Conservation (phyloP, 2,329 filamentous ascomycete species). For the Orbilia blumenaviensis region DNA sequence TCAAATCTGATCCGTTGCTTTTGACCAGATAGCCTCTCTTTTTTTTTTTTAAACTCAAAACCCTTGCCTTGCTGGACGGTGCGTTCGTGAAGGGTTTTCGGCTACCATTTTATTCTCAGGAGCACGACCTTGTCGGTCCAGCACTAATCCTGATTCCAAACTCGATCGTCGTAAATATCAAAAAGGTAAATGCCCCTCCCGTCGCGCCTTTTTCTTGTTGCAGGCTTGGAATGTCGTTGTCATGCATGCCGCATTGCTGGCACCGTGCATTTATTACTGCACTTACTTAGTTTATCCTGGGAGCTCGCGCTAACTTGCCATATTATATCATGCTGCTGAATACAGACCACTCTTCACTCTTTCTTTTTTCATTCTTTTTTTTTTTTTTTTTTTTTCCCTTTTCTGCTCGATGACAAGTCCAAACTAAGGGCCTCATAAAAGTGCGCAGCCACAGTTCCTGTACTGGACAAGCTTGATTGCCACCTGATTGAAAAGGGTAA, state of each 20-base stretch:
- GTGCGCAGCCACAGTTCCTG: conserved; percentile 24
- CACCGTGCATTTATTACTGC: conserved; percentile 35
- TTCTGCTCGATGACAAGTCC: neutral
- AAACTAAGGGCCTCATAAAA: conserved; percentile 9
- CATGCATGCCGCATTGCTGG: conserved; percentile 45
- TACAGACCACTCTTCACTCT: conserved; percentile 23
- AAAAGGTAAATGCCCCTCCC: conserved; percentile 53
- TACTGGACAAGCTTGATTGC: conserved; percentile 21
- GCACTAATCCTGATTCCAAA: conserved; percentile 36
- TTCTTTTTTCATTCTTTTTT: conserved; percentile 15
- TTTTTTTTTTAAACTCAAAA: neutral
- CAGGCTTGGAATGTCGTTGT: conserved; percentile 38
- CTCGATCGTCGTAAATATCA: conserved; percentile 46
- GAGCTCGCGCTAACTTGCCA: conserved; percentile 48
- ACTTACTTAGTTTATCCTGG: conserved; percentile 29
- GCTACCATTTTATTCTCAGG: conserved; percentile 5
- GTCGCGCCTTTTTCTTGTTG: conserved; percentile 29
- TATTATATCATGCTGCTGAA: conserved; percentile 43
- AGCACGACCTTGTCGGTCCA: neutral
- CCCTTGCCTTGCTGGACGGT: conserved; percentile 34
- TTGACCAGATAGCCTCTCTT: conserved; percentile 35
- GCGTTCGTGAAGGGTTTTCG: conserved; percentile 20
- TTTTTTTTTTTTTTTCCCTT: conserved; percentile 15
- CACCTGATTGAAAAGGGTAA: conserved; percentile 25
- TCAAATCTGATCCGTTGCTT: conserved; percentile 43